Percentiles rank a stretch among this genome's conserved stretches.
phyloP scores from a whole-genome alignment of 257 asterid species.

The Parsonsia alboflavescens region DNA sequence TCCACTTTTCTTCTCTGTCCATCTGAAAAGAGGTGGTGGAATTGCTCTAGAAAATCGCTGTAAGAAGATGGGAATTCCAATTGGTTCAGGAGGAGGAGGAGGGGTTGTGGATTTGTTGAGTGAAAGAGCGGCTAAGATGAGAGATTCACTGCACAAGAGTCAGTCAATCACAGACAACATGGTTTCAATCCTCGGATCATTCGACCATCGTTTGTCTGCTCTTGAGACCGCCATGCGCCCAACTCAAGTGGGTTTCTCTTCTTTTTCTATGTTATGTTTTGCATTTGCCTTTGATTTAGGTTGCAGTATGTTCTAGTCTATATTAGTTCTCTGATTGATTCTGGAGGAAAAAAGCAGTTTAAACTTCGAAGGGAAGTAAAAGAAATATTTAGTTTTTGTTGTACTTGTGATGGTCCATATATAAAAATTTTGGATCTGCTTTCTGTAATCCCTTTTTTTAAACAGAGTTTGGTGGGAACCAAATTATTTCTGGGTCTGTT shows the following conservation, averaged over 20 bases:
- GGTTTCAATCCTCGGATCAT: slow-evolving; percentile 43
- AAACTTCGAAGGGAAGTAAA: neutral
- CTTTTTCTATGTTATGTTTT: neutral
- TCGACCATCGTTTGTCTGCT: slow-evolving; percentile 47
- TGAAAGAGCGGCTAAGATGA: slow-evolving; percentile 38
- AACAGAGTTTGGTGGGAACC: neutral
- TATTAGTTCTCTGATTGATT: neutral
- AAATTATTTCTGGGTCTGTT: neutral
- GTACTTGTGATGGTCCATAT: neutral
- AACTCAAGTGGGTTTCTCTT: slow-evolving; percentile 29
- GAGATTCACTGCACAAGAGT: slow-evolving; percentile 34
- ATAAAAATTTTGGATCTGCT: slow-evolving; percentile 17
- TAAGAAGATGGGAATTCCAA: slow-evolving; percentile 29
- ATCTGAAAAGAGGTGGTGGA: neutral
- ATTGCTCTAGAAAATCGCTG: neutral
- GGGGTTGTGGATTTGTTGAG: slow-evolving; percentile 30
- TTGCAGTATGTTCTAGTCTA: neutral
- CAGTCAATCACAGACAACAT: slow-evolving; percentile 40
- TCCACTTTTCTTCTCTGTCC: neutral
- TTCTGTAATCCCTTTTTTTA: neutral
- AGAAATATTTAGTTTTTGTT: neutral
- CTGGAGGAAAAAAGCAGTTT: neutral
- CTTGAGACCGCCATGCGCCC: slow-evolving; percentile 52
- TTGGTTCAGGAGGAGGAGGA: slow-evolving; percentile 15
- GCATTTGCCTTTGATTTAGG: neutral